These are phyloP conservation scores for Ceratobasidium sp. DNA, from an alignment of 1,284 basidiomycete genomes.

Conservation along the genomic window DNA sequence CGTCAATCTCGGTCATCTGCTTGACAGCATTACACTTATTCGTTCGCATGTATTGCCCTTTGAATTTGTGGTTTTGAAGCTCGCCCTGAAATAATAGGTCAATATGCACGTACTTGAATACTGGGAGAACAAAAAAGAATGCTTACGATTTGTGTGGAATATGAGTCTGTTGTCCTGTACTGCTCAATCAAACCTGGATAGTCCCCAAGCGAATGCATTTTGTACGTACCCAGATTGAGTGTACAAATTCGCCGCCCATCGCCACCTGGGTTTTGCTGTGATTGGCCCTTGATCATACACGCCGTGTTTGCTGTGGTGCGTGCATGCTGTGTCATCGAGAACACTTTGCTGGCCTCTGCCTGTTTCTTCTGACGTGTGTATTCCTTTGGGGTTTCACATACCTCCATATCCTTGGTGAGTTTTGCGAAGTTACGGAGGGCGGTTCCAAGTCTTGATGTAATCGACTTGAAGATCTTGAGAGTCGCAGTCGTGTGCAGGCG, in stretches of 20 bases:
- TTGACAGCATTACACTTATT: constrained; percentile 1
- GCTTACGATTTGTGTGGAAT: constrained; percentile 50
- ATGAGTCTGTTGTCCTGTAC: constrained; percentile 51
- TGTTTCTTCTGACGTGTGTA: constrained; percentile 12
- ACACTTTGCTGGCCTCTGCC: not conserved
- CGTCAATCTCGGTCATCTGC: constrained; percentile 10
- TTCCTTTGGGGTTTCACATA: constrained; percentile 49
- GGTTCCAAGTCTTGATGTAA: constrained; percentile 47
- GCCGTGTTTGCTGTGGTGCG: not conserved
- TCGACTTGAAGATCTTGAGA: constrained; percentile 43
- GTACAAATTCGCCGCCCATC: not conserved
- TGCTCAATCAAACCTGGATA: constrained; percentile 48
- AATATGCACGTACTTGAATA: not conserved
- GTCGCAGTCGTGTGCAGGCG: constrained; percentile 50
- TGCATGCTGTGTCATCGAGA: not conserved
- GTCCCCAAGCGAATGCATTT: constrained; percentile 54
- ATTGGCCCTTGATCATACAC: not conserved
- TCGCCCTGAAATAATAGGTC: constrained; percentile 44
- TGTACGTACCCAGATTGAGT: constrained; percentile 42
- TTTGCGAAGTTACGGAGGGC: constrained; percentile 48
- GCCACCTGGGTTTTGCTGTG: not conserved
- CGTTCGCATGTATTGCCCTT: constrained; percentile 35
- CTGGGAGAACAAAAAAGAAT: not conserved
- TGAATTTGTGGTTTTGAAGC: constrained; percentile 44
- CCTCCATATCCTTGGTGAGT: constrained; percentile 39